Percentiles rank a stretch among this genome's conserved stretches.
phyloP scores from a whole-genome alignment of 73 alveolate species.

The Durusdinium trenchii region DNA sequence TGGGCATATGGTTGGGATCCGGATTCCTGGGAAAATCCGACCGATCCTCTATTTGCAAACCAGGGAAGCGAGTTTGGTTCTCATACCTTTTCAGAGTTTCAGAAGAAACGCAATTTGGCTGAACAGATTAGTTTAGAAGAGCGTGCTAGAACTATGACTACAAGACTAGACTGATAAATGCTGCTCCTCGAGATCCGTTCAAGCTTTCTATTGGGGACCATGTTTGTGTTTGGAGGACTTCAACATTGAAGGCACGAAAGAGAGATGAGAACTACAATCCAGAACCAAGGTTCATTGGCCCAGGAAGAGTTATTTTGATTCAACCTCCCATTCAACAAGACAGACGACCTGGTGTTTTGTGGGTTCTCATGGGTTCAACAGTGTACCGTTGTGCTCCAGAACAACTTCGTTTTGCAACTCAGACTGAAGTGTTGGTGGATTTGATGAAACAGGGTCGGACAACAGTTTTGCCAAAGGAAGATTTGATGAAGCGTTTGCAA shows the following conservation, averaged over 20 bases:
- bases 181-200: not conserved
- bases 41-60: not conserved
- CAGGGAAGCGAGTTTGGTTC: not conserved
- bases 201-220: not conserved
- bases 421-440: not conserved
- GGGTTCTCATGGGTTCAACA: conserved; percentile 16
- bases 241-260: conserved; percentile 44
- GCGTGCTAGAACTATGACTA: not conserved
- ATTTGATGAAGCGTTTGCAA: not conserved
- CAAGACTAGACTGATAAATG: not conserved
- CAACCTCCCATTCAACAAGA: not conserved
- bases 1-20: conserved; percentile 38
- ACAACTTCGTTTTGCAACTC: not conserved
- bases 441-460: not conserved
- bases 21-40: not conserved
- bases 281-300: conserved; percentile 20
- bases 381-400: not conserved
- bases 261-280: not conserved
- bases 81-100: not conserved
- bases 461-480: not conserved
- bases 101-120: not conserved
- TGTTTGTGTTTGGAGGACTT: conserved; percentile 21
- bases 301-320: conserved; percentile 5
- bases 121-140: not conserved
- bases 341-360: not conserved